Evolutionary conservation across 2,329 filamentous ascomycete species (phyloP), one percentile per base, ranked within the genome.

Genomic region (Fusarium zealandicum): DNA sequence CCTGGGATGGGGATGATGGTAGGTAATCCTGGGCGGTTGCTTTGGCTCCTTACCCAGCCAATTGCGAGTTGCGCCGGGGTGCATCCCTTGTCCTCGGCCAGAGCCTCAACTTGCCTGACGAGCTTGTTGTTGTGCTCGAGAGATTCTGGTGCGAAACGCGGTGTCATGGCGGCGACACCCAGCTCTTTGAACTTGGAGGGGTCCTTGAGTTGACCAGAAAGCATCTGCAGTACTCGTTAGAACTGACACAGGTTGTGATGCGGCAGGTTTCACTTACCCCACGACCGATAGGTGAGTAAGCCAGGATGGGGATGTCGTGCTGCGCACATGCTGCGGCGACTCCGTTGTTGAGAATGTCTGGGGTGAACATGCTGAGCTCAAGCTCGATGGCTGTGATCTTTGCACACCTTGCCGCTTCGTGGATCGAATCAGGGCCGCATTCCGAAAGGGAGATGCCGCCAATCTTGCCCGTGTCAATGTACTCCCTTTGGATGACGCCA

Each of bases 241-340:
- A 25, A 31, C 14, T 5, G n/a, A 8, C 13, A 18, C 13, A 3
- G 5, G 33, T 32, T 12, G 16, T 5, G 13, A 9, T 10, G 16
- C 25, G 22, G n/a, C 18, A 18, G 10, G 18, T 44, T 40, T 42
- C 8, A 70, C 74, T 65, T 69, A 77, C 75, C 2, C 81, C 80
- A 20, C 82, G 76, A 5, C 89, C 86, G 0, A 92, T 77, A 1
- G 90, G 90, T 37, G 87, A 88, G 73, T 92, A 93, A 0, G 87
- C 88, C 30, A 91, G 73, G 40, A 93, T 75, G 0, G 88, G 86
- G 54, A 93, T 91, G 39, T 79, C 75, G 38, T 89, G 72, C 68
- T 93, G 80, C 0, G 76, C 79, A 65, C 85, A 88, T 0, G 82
- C 79, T 2, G 75, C 76, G 3, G 79, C 78, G 30, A 85, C 72